Evolutionary conservation across 2,329 filamentous ascomycete genomes (phyloP), one percentile per base, ranked within the genome.

Genomic region (Fonsecaea monophora): DNA sequence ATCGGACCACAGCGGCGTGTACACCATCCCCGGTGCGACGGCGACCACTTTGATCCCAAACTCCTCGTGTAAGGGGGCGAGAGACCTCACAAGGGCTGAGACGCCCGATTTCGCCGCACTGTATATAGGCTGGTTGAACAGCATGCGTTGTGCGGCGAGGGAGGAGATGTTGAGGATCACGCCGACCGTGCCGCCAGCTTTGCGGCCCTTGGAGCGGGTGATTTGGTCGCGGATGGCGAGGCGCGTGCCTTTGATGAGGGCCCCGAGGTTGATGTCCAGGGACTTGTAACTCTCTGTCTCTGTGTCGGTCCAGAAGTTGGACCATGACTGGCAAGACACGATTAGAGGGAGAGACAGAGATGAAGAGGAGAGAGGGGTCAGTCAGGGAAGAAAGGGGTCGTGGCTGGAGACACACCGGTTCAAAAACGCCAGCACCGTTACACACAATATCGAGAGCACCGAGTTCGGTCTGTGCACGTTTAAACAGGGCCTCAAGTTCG

Each of bases 1-100:
- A 2, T 88, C 85, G 0, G 82, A 85, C 86, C 86, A 89, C 2
- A 89, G 76, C 6, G 86, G 86, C 15, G 86, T 89, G 67, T 83
- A 86, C 70, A 88, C 86, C 1, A 87, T 75, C 0, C 86, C 86
- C 0, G 86, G 86, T 7, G 86, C 86, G 2, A 89, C 86, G 5
- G 83, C 86, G 25, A 85, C 87, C 12, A 88, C 85, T 0, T 85
- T 77, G 60, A 89, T 85, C 0, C 83, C 84, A 32, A 84, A 70
- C 1, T 72, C 73, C 0, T 71, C 73, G 18, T 87, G 85, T 4
- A 88, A 78, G 0, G 77, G 75, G 0, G 77, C 82, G 8, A 88
- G 74, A 2, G 79, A 81, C 62, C 85, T 81, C 6, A 87, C 68
- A 40, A 85, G 77, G 4, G 81, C 82, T 48, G 72, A 81, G 63